Evolutionary conservation across 257 asterid genomes (phyloP), one percentile per base, ranked within the genome.

Genomic region (Nicotiana tomentosiformis): DNA sequence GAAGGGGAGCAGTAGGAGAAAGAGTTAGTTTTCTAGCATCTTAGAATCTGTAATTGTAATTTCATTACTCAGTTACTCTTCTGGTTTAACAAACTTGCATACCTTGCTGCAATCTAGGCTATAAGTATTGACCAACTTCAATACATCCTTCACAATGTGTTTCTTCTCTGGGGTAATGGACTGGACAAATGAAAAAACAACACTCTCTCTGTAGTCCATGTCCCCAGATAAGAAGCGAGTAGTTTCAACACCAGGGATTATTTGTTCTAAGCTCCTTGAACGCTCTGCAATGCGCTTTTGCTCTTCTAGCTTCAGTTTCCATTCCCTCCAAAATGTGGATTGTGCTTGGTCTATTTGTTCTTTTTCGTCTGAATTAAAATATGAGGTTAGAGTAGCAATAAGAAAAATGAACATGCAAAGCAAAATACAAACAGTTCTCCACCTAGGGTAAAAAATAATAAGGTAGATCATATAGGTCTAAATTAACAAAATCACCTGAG

Each of bases 301-400:
- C 70, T 94, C 97, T 89, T 96, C 98, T 78, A 96, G 82, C 91
- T 94, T 96, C 83, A 89, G 81, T 90, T 94, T 94, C 99, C 99
- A 96, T 85, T 94, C 98, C 78, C 91, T 94, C 99, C 99, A 96
- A 86, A 93, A 96, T 83, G 98, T 91, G 57, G 99, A 94, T 76
- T 94, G 99, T 77, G 98, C 92, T 88, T 90, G 90, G 65, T 92
- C 97, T 68, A 94, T 89, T 77, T 87, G 90, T 81, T 87, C 91
- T 88, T 91, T 88, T 86, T 92, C 98, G 83, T 93, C 99, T 94
- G 90, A 84, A 86, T 86, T 79, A 64, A 83, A 16, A 17, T 46
- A 66, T 33, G 64, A 33, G 55, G 69, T 58, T 49, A 69, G 79
- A 81, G 60, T 80, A 76, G 84, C 53, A 88, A 86, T 35, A 60